A percentile compares a stretch with the other conserved stretches of the same genome.
phyloP scores from a whole-genome alignment of 192 early-diverging fungal species.

The Mortierella claussenii region DNA sequence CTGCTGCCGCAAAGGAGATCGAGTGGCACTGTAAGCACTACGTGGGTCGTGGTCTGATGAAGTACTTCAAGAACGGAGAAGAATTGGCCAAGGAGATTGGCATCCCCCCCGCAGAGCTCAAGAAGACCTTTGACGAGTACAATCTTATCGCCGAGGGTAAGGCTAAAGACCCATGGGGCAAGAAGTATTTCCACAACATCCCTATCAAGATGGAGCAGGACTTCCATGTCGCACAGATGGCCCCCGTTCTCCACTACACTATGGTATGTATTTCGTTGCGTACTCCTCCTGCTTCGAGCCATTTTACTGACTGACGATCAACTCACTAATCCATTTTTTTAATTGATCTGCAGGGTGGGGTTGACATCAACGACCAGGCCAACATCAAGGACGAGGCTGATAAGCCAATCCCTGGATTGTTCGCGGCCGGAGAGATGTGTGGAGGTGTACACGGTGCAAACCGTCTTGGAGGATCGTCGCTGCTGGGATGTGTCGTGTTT shows the following conservation, averaged over 20 bases:
- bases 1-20: constrained; percentile 87
- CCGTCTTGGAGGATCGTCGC: constrained; percentile 92
- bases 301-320: too few relatives aligned
- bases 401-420: constrained; percentile 79
- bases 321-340: too few relatives aligned
- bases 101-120: constrained; percentile 58
- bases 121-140: constrained; percentile 68
- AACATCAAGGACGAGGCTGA: constrained; percentile 67
- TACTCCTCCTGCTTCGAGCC: too few relatives aligned
- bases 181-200: constrained; percentile 72
- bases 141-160: constrained; percentile 67
- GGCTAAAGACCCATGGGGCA: constrained; percentile 72
- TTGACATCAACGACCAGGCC: constrained; percentile 80
- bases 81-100: constrained; percentile 85
- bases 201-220: constrained; percentile 64
- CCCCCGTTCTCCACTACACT: constrained; percentile 88
- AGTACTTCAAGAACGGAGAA: constrained; percentile 77
- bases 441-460: constrained; percentile 98
- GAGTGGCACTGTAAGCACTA: constrained; percentile 96
- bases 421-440: constrained; percentile 93
- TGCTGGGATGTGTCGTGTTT: constrained; percentile 96
- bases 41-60: constrained; percentile 90
- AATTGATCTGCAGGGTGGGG: constrained; percentile 72
- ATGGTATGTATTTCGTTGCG: constrained; percentile 68
- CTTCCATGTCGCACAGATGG: constrained; percentile 78